A percentile compares a stretch with the other conserved stretches of the same genome.
These are phyloP conservation scores for Chalciporus piperatus DNA, from an alignment of 768 basidiomycete genomes.

Conservation along the genomic window DNA sequence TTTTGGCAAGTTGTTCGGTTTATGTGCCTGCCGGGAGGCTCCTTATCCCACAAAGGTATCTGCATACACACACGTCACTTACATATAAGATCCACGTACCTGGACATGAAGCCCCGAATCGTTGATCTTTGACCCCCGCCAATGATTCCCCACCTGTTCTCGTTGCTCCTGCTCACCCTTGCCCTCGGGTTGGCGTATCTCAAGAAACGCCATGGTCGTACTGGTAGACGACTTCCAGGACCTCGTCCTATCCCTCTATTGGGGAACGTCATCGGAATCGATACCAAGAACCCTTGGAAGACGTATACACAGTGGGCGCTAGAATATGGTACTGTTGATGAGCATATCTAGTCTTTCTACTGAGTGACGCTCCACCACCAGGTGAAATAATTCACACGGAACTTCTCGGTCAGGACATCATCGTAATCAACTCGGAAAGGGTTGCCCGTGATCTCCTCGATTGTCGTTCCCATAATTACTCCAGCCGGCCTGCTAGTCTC, in stretches of 20 bases:
- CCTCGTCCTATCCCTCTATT: constrained; percentile 6
- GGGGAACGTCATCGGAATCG: constrained; percentile 7
- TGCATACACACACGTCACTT: too few relatives aligned
- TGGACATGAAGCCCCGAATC: too few relatives aligned
- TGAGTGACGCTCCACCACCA: not conserved
- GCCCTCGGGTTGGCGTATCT: not conserved
- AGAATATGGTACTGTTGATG: constrained; percentile 5
- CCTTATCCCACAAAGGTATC: too few relatives aligned
- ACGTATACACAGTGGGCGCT: constrained; percentile 11
- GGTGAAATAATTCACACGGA: constrained; percentile 13
- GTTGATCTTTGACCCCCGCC: not conserved
- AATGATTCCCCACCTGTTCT: not conserved
- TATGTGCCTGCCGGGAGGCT: too few relatives aligned
- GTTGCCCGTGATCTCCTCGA: constrained; percentile 13
- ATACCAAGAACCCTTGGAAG: constrained; percentile 7
- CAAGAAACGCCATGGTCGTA: not conserved
- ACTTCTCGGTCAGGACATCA: constrained; percentile 9
- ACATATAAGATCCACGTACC: too few relatives aligned
- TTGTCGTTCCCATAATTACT: constrained; percentile 12
- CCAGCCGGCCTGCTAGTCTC: constrained; percentile 7
- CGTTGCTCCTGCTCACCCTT: not conserved
- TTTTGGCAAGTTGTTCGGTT: too few relatives aligned
- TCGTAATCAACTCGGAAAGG: constrained; percentile 14
- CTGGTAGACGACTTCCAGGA: not conserved
- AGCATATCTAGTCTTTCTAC: not conserved